These are phyloP conservation scores for Cryptosporidium felis DNA, from an alignment of 169 alveolate species.

Conservation along the genomic window DNA sequence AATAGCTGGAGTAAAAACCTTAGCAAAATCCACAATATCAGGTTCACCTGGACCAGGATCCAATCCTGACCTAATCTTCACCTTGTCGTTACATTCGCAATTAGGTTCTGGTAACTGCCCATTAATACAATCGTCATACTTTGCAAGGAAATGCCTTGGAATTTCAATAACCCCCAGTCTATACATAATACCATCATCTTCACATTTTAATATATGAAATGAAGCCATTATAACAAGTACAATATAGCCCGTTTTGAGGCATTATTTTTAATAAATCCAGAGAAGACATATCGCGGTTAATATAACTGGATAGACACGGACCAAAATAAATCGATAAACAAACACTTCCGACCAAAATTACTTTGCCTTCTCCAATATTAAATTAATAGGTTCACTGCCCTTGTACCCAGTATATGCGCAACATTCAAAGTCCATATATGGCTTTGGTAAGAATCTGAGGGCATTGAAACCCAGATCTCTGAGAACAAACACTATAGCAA, in stretches of 20 bases:
- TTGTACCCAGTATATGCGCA: not conserved
- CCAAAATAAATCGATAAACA: not conserved
- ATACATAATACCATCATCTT: not conserved
- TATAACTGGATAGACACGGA: slow-evolving; percentile 25
- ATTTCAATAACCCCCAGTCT: slow-evolving; percentile 42
- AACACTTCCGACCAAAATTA: not conserved
- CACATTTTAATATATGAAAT: slow-evolving; percentile 1
- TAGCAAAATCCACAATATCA: not conserved
- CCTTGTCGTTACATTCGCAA: no score
- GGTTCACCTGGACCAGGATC: not conserved
- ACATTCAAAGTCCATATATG: slow-evolving; percentile 1
- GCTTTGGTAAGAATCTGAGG: slow-evolving; percentile 2
- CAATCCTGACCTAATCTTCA: not conserved
- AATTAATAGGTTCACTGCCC: not conserved
- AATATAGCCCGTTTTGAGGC: not conserved
- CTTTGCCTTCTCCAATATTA: not conserved
- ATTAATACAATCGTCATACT: no score
- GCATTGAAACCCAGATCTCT: slow-evolving; percentile 2
- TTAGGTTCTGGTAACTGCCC: no score
- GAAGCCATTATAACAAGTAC: not conserved
- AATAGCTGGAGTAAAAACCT: slow-evolving; percentile 32
- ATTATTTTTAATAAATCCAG: not conserved
- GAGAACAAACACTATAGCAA: not conserved
- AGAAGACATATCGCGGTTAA: slow-evolving; percentile 18
- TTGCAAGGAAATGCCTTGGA: not conserved